A percentile compares a stretch with the other conserved stretches of the same genome.
Evolutionary conservation across 257 asterid genomes (phyloP).

Genomic region (Misopates orontium): DNA sequence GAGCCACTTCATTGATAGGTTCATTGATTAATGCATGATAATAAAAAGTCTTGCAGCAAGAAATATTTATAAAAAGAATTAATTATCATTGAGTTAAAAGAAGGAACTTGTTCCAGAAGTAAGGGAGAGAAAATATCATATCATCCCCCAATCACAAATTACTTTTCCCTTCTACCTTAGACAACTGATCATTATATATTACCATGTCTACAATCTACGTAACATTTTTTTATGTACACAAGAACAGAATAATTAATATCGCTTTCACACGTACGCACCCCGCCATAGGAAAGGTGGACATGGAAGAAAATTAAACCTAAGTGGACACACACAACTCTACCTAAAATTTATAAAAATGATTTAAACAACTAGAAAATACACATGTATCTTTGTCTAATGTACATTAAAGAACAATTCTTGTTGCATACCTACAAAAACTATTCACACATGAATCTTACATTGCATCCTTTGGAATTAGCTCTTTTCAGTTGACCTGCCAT

Average conservation of each 20-base stretch:
- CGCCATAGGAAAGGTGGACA: constrained; percentile 12
- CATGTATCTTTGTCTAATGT: constrained; percentile 7
- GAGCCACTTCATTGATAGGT: too few relatives aligned
- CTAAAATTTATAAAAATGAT: constrained; percentile 20
- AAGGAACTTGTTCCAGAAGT: too few relatives aligned
- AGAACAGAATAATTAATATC: constrained; percentile 14
- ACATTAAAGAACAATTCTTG: not conserved
- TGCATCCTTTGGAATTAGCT: constrained; percentile 57
- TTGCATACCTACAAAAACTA: not conserved
- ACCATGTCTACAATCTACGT: too few relatives aligned
- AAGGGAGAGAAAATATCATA: too few relatives aligned
- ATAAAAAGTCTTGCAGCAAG: too few relatives aligned
- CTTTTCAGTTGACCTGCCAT: constrained; percentile 29
- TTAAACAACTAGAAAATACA: constrained; percentile 21
- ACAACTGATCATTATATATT: too few relatives aligned
- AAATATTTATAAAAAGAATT: too few relatives aligned
- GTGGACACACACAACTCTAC: constrained; percentile 26
- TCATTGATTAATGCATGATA: too few relatives aligned
- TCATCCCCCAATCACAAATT: too few relatives aligned
- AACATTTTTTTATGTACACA: constrained; percentile 1
- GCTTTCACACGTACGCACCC: constrained; percentile 20
- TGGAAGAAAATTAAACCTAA: constrained; percentile 22
- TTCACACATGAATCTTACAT: constrained; percentile 39
- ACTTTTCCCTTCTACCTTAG: too few relatives aligned
- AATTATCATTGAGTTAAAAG: too few relatives aligned